phyloP scores from a whole-genome alignment of 345 rosid species.

The Citrus maxima region DNA sequence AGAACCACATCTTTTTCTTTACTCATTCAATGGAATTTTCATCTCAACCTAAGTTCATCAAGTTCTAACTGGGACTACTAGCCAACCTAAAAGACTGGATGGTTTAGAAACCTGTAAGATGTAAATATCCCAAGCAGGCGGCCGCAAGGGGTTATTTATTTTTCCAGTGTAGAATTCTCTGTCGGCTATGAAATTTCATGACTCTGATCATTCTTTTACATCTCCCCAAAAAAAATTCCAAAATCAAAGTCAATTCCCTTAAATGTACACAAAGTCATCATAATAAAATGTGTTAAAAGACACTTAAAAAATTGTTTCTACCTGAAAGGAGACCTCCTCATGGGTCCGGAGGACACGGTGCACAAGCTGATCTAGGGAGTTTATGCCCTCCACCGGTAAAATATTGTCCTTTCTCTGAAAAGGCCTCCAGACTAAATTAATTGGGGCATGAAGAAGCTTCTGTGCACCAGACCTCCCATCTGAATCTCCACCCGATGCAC shows the following conservation, averaged over 20 bases:
- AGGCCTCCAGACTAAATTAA: conserved; percentile 65
- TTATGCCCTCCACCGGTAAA: conserved; percentile 81
- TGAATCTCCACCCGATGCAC: conserved; percentile 48
- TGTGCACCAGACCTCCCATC: conserved; percentile 48
- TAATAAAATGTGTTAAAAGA: neutral
- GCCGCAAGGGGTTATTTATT: neutral
- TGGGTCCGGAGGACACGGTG: conserved; percentile 66
- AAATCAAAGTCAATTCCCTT: too few species aligned
- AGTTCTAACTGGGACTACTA: neutral
- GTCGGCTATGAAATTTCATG: neutral
- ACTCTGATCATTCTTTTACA: neutral
- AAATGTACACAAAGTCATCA: neutral
- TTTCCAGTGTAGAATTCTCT: neutral
- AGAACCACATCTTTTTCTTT: neutral
- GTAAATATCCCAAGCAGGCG: neutral
- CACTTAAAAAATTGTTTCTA: conserved; percentile 15
- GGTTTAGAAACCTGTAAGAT: neutral
- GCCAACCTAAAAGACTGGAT: neutral
- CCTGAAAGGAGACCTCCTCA: conserved; percentile 88
- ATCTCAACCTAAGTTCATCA: neutral
- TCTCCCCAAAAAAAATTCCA: neutral
- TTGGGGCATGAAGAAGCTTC: conserved; percentile 61
- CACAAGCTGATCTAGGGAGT: conserved; percentile 68
- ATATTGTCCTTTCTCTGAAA: conserved; percentile 72
- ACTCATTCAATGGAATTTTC: neutral